Evolutionary conservation across 345 rosid species (phyloP).

Genomic region (Eucalyptus marginata): DNA sequence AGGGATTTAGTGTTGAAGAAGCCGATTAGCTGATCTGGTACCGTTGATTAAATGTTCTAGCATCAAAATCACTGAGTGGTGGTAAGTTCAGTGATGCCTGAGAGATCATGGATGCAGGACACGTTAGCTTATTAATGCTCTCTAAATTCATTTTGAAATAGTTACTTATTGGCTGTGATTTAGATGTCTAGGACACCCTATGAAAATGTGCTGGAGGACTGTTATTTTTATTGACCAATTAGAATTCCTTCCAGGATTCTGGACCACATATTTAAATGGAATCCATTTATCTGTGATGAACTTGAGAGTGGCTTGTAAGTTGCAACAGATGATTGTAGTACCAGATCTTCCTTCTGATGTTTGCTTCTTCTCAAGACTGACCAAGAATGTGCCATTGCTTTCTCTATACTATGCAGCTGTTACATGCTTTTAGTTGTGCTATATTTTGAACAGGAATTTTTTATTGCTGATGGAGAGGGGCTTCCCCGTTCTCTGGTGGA

Average conservation of each 20-base stretch:
- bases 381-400: background rate
- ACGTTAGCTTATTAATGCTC: background rate
- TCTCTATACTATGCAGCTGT: background rate
- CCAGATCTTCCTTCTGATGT: background rate
- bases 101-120: background rate
- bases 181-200: background rate
- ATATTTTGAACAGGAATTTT: slow-evolving; percentile 51
- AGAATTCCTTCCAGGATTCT: background rate
- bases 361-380: background rate
- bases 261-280: background rate
- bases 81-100: background rate
- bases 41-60: background rate
- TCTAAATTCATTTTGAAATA: background rate
- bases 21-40: background rate
- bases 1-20: background rate
- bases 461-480: slow-evolving; percentile 90
- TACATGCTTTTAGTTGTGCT: background rate
- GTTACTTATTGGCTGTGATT: background rate
- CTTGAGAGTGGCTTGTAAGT: background rate
- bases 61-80: background rate
- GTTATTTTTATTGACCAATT: background rate
- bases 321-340: background rate
- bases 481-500: slow-evolving; percentile 87
- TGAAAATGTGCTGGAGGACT: background rate
- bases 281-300: background rate